Evolutionary conservation across 306 rosid genomes (phyloP), one percentile per base, ranked within the genome.

Genomic region (Lotus japonicus): DNA sequence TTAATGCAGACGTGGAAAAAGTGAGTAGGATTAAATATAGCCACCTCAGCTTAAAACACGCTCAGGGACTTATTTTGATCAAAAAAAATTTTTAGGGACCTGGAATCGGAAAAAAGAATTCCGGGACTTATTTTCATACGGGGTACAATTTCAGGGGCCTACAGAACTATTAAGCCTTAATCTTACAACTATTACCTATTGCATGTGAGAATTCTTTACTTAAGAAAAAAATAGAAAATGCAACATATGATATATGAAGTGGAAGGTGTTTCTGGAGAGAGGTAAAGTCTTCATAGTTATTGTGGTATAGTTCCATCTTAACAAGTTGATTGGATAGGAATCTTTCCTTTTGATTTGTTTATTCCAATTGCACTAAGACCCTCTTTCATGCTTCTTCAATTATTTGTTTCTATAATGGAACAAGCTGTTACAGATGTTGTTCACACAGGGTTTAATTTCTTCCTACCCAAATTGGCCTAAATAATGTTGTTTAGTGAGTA

Each of bases 351-450:
- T 44, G 31, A 44, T 79, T 68, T 79, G 12, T 61, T 45, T 54
- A 23, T 38, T 62, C 12, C 9, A 33, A 46, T 54, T 42, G 61
- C 33, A 43, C 60, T 35, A 36, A 39, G 39, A 13, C 17, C 51
- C 54, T 50, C 49, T 41, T 50, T 19, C 7, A 26, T 44, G 67
- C 14, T 45, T 51, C 6, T 51, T 52, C 28, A 46, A 54, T 73
- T 35, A 51, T 67, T 66, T 66, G 13, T 45, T 23, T 45, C 6
- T 23, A 73, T 68, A 68, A 58, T 61, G 23, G 76, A 67, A 79
- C 68, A 52, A 60, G 67, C 3, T 49, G 18, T 58, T 11, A 78
- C 67, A 45, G 58, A 53, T 74, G 66, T 73, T 49, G 79, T 60
- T 73, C 63, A 69, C 9, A 72, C 3, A 16, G 46, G 6, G 43